A percentile compares a stretch with the other conserved stretches of the same genome.
Evolutionary conservation across 257 asterid genomes (phyloP).

Genomic region (Nyctanthes arbortristis): DNA sequence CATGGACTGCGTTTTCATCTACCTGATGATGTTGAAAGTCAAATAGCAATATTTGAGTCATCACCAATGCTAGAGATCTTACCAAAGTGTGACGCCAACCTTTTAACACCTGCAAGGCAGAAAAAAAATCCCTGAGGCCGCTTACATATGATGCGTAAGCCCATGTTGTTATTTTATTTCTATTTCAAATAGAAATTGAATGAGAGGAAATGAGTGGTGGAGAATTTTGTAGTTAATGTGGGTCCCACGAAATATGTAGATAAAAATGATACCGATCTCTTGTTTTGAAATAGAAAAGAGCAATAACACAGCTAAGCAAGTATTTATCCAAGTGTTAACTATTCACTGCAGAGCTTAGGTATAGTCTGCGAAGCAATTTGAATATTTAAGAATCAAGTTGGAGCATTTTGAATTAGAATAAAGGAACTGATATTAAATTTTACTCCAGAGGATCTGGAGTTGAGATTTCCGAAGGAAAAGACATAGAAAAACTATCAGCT

Average conservation of each 20-base stretch:
- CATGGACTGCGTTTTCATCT: neutral
- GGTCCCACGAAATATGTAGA: too few species aligned
- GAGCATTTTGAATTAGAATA: neutral
- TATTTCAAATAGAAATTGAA: too few species aligned
- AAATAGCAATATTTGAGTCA: neutral
- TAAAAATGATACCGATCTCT: too few species aligned
- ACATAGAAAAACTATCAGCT: neutral
- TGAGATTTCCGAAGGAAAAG: neutral
- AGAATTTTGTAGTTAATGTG: too few species aligned
- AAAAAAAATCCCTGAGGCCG: neutral
- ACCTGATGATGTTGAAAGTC: neutral
- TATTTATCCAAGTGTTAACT: neutral
- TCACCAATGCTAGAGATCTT: neutral
- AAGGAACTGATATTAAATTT: neutral
- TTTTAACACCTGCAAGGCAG: neutral
- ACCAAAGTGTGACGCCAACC: neutral
- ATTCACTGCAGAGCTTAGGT: neutral
- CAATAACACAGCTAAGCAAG: too few species aligned
- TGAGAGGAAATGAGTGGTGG: too few species aligned
- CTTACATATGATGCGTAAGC: neutral
- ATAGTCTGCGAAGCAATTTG: neutral
- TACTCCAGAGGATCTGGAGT: neutral
- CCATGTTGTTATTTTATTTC: too few species aligned
- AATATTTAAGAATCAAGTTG: neutral
- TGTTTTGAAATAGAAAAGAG: too few species aligned